phyloP scores from a whole-genome alignment of 768 basidiomycete genomes.

The Boletus bicolor region DNA sequence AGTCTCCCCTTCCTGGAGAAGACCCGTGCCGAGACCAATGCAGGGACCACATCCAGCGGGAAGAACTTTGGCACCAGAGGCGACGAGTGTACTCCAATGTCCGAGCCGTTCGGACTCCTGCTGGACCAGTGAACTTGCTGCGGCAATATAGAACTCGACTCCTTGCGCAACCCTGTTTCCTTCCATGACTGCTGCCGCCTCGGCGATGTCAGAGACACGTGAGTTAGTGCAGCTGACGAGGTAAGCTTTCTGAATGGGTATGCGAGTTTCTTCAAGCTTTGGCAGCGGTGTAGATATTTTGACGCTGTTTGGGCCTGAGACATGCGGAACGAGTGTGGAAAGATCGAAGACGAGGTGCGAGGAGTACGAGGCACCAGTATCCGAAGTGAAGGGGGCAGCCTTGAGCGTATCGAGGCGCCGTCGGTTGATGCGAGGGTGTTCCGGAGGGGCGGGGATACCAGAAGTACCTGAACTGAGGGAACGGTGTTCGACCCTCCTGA shows the following conservation, averaged over 20 bases:
- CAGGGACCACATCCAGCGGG: constrained; percentile 98
- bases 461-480: constrained; percentile 57
- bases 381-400: constrained; percentile 54
- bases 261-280: constrained; percentile 64
- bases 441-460: constrained; percentile 62
- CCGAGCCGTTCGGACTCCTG: constrained; percentile 81
- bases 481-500: constrained; percentile 72
- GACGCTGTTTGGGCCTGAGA: constrained; percentile 97
- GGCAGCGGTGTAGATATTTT: constrained; percentile 95
- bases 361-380: constrained; percentile 75
- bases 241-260: constrained; percentile 95
- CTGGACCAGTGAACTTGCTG: constrained; percentile 90
- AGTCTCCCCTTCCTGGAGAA: constrained; percentile 90
- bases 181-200: constrained; percentile 85
- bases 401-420: constrained; percentile 66
- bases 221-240: constrained; percentile 98
- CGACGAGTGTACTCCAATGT: constrained; percentile 83
- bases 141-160: constrained; percentile 97
- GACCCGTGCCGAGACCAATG: constrained; percentile 90
- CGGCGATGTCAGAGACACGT: constrained; percentile 89
- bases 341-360: constrained; percentile 90
- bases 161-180: constrained; percentile 79
- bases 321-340: constrained; percentile 89
- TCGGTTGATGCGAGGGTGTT: constrained; percentile 85
- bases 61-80: constrained; percentile 87